Base-by-base conservation (phyloP, 192 early-diverging fungal genomes). In the Backusella circina region DNA sequence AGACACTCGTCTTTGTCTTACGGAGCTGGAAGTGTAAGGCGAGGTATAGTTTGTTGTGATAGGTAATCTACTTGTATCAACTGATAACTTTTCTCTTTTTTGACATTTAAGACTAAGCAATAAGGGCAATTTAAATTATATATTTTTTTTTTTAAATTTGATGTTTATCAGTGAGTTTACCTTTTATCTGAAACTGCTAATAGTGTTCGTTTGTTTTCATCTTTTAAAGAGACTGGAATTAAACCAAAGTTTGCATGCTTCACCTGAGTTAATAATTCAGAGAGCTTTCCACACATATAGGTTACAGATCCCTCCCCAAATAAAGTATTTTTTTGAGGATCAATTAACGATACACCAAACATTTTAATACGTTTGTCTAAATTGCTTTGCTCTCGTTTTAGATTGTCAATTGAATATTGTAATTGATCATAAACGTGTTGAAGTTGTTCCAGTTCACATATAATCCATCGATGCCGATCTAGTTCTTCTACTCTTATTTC, bases 381-480 rank as follows among this genome's bases (percentile, higher is more conserved):
- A 3, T 81, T 81, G 12, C 75, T 65, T 39, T 86, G 85, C 64
- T 87, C 84, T 21, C 82, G 79, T 71, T 83, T 84, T 47, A 84
- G 75, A 28, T 84, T 83, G 5, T 80, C 81, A 31, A 88, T 79
- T 0, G 79, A 78, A n/a, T 75, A 76, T 5, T 86, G 75, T 5
- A 88, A 61, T 23, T 78, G 75, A 51, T 81, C 51, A 64, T 86
- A 83, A 12, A 84, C 77, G 26, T 75, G 57, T 0, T 83, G 77
- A 16, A 86, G 61, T 57, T 81, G 85, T n/a, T 86, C 86, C 66
- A 88, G 76, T 67, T 88, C 86, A 28, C 79, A 75, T 0, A 84
- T 74, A 33, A 85, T 84, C 70, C 83, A 37, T 12, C 83, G 79
- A 64, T 84, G 82, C 1, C 82, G 77, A 44, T 87, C 86, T 61